A percentile compares a stretch with the other conserved stretches of the same genome.
phyloP scores from a whole-genome alignment of 2,329 filamentous ascomycete genomes.

The Sordariomycetes sp. region DNA sequence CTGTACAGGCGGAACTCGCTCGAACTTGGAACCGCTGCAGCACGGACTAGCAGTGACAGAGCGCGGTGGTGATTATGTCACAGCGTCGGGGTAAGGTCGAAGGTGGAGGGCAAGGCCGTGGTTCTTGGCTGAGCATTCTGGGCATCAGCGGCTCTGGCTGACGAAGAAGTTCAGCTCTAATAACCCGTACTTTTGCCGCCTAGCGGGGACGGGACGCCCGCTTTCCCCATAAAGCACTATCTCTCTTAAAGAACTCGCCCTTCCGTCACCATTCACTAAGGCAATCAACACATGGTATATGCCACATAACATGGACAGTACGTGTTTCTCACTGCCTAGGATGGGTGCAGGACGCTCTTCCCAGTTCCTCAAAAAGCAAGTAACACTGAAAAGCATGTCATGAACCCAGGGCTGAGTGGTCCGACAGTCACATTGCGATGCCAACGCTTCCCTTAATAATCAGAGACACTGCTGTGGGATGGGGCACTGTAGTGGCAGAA shows the following conservation, averaged over 20 bases:
- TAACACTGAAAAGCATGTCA: too few species aligned
- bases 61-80: constrained; percentile 3
- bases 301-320: too few species aligned
- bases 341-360: too few species aligned
- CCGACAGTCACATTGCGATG: too few species aligned
- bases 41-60: too few species aligned
- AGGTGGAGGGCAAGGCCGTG: not conserved
- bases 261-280: not conserved
- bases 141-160: not conserved
- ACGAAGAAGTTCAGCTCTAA: not conserved
- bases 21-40: too few species aligned
- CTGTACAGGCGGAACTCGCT: not conserved
- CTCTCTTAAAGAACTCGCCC: not conserved
- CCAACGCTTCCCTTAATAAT: not conserved
- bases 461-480: not conserved
- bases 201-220: not conserved
- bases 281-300: not conserved
- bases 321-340: too few species aligned
- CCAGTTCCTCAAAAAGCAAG: too few species aligned
- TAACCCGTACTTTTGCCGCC: constrained; percentile 1
- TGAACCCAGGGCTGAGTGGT: too few species aligned
- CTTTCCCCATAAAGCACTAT: not conserved
- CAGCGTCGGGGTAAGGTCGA: not conserved
- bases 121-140: not conserved
- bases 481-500: not conserved